Percentiles rank a stretch among this genome's conserved stretches.
Evolutionary conservation across 441 rosid genomes (phyloP).

Genomic region (Populus hybrid): DNA sequence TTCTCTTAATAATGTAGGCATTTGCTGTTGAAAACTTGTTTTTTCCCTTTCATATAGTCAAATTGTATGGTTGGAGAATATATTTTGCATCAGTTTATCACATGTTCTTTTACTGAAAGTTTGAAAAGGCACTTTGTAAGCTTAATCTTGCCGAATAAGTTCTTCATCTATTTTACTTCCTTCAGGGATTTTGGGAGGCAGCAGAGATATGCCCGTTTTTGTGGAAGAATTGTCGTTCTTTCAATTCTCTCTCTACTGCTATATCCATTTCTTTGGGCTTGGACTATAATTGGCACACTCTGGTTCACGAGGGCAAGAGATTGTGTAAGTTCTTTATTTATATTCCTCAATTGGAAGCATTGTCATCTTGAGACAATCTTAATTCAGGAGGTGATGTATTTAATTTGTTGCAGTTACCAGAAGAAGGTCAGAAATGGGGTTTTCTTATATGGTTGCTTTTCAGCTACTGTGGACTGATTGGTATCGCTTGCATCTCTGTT

Average conservation of each 20-base stretch:
- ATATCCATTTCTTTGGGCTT: conserved; percentile 95
- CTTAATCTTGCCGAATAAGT: background rate
- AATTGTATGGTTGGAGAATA: background rate
- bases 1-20: background rate
- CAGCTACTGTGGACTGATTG: conserved; percentile 91
- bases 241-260: conserved; percentile 71
- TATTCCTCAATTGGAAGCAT: no score
- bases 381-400: conserved; percentile 2
- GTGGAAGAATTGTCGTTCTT: conserved; percentile 85
- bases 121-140: background rate
- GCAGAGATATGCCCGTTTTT: conserved; percentile 86
- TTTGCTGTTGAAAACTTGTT: background rate
- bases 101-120: background rate
- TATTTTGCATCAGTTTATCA: background rate
- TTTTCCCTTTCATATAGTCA: background rate
- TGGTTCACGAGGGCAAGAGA: conserved; percentile 75
- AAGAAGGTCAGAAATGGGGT: conserved; percentile 95
- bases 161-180: background rate
- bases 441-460: conserved; percentile 94
- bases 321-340: conserved; percentile 56
- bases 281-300: conserved; percentile 87
- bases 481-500: conserved; percentile 73
- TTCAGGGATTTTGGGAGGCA: conserved; percentile 92
- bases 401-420: conserved; percentile 62
- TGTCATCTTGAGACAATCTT: conserved; percentile 11